Percentiles rank a stretch among this genome's conserved stretches.
Conservation (phyloP, 179 eudicot genomes). For the Spergularia azorica region DNA sequence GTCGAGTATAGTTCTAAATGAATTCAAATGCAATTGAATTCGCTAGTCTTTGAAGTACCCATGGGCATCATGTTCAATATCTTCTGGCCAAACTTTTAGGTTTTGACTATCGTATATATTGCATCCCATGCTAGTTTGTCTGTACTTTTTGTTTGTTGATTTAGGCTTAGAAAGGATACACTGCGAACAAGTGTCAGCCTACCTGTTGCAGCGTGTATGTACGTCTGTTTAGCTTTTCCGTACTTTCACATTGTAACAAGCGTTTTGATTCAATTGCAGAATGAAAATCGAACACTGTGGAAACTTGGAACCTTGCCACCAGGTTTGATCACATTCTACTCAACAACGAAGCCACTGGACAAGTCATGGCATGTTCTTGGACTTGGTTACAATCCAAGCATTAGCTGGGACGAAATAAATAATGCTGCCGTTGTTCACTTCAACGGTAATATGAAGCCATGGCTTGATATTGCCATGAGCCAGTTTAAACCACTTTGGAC, state of each 20-base stretch:
- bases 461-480: slow-evolving; percentile 85
- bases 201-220: too few relatives aligned
- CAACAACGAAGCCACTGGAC: slow-evolving; percentile 84
- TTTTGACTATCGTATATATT: too few relatives aligned
- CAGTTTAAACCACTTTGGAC: slow-evolving; percentile 82
- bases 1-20: too few relatives aligned
- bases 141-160: background rate
- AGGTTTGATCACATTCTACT: slow-evolving; percentile 73
- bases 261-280: slow-evolving; percentile 42
- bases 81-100: too few relatives aligned
- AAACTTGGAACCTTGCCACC: slow-evolving; percentile 82
- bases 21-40: too few relatives aligned
- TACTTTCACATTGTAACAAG: background rate
- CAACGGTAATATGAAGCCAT: slow-evolving; percentile 89
- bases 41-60: too few relatives aligned
- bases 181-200: too few relatives aligned
- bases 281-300: slow-evolving; percentile 81
- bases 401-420: slow-evolving; percentile 69
- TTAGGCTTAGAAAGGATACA: background rate
- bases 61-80: too few relatives aligned
- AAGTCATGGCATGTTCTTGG: slow-evolving; percentile 91
- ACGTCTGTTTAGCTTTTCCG: too few relatives aligned
- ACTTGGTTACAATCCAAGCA: slow-evolving; percentile 81
- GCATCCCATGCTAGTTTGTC: too few relatives aligned
- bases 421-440: slow-evolving; percentile 87